Evolutionary conservation across 1,284 basidiomycete genomes (phyloP).

Genomic region (Cutaneotrichosporon sp.): DNA sequence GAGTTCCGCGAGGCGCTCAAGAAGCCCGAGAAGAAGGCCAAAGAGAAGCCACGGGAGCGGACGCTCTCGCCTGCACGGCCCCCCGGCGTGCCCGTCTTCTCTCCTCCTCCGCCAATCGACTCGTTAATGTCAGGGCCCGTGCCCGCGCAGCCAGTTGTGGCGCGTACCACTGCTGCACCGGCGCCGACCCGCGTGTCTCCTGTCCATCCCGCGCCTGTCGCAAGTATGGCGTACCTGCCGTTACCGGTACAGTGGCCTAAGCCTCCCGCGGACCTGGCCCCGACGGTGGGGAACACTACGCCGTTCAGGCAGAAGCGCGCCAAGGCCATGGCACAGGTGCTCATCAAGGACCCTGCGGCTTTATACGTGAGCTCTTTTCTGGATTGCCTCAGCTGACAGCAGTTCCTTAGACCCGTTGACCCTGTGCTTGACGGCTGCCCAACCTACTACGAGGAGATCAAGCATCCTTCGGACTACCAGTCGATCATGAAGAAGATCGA

Average conservation of each 20-base stretch:
- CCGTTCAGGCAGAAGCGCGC: constrained; percentile 77
- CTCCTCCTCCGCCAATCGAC: constrained; percentile 4
- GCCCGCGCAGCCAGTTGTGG: neutral
- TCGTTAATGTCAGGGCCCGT: neutral
- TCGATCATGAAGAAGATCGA: constrained; percentile 76
- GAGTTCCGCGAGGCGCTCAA: constrained; percentile 14
- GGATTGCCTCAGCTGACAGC: constrained; percentile 8
- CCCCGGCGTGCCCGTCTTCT: neutral
- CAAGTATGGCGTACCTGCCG: constrained; percentile 12
- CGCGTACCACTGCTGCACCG: constrained; percentile 27
- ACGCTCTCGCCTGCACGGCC: neutral
- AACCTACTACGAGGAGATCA: constrained; percentile 93
- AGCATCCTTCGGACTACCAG: constrained; percentile 89
- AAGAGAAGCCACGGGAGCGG: constrained; percentile 1
- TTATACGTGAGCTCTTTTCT: constrained; percentile 55
- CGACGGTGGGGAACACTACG: constrained; percentile 31
- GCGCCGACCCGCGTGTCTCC: constrained; percentile 41
- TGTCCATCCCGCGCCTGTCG: constrained; percentile 19
- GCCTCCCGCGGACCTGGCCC: constrained; percentile 36
- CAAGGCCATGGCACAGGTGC: constrained; percentile 65
- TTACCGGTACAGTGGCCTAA: constrained; percentile 43
- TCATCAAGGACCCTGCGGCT: constrained; percentile 69
- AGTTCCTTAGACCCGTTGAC: constrained; percentile 82
- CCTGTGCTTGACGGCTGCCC: constrained; percentile 78
- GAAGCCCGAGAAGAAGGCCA: constrained; percentile 1